These are phyloP conservation scores for Daldinia decipiens DNA, from an alignment of 495 filamentous ascomycete genomes.

Conservation along the genomic window DNA sequence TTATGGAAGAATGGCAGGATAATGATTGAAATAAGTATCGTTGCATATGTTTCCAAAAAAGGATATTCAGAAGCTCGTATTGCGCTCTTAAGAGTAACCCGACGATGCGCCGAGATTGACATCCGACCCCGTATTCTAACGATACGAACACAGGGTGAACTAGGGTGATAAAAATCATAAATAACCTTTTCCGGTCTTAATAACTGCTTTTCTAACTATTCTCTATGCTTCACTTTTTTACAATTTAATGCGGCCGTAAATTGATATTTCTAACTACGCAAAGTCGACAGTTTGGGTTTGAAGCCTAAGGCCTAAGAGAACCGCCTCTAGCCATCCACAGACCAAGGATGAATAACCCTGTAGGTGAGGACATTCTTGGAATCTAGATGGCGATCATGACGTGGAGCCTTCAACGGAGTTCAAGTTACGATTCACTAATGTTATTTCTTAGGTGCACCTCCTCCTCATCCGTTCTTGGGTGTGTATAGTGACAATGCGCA, in stretches of 20 bases:
- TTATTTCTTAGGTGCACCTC: background rate
- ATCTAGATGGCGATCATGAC: too few relatives aligned
- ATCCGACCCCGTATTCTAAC: conserved; percentile 23
- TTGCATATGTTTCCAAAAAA: conserved; percentile 25
- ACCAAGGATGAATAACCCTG: background rate
- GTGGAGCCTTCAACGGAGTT: background rate
- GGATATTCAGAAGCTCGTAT: conserved; percentile 42
- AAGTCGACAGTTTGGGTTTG: background rate
- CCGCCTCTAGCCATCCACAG: background rate
- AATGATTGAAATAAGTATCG: conserved; percentile 14
- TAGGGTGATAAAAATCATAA: conserved; percentile 27
- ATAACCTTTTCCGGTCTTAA: background rate
- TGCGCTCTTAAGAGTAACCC: conserved; percentile 26
- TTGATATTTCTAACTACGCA: background rate
- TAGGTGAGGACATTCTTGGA: background rate
- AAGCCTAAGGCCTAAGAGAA: background rate
- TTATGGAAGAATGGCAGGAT: background rate
- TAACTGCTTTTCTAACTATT: background rate
- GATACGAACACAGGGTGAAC: conserved; percentile 17
- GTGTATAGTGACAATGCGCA: background rate
- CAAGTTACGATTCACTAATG: background rate
- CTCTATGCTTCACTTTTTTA: background rate
- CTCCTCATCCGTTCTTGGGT: background rate
- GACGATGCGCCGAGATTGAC: conserved; percentile 35
- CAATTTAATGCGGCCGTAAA: too few relatives aligned